Base-by-base conservation (phyloP, 495 filamentous ascomycete genomes). In the Pseudevernia furfuracea region DNA sequence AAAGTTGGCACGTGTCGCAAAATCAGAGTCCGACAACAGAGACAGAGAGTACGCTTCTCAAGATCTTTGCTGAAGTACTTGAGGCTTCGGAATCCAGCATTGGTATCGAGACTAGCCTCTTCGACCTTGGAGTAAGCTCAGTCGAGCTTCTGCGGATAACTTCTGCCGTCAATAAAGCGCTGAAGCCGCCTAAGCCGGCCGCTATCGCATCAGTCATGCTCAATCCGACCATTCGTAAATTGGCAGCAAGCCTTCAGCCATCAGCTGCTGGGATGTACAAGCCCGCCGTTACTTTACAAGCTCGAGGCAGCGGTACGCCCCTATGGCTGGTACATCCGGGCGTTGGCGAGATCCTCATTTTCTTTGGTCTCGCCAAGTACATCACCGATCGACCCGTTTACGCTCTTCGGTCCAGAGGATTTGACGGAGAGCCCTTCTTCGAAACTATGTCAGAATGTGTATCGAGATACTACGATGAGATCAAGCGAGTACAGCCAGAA, bases 321-420 rank as follows among this genome's bases (percentile, higher is more conserved):
- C 76, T 85, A 3, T 87, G 77, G 74, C 76, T 84, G 6, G 68
- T 87, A 1, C 83, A 85, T 62, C 83, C 82, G 0, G 82, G 82
- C 4, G 73, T 80, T 1, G 82, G 82, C 10, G 82, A 85, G 44
- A 73, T 85, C 0, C 73, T 87, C 0, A 76, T 85, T 53, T 87
- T 86, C 69, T 68, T 85, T 25, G 68, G 70, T 17, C 70, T 87
- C 3, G 77, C 78, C 17, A 67, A 79, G 5, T 71, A 76, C 57
- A 62, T 83, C 41, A 62, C 68, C 15, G 77, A 83, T 56, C 81
- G 83, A 1, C 78, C 80, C 0, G 72, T 85, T 10, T 81, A 82
- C 63, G 83, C 80, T 0, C 64, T 87, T 7, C 78, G 83, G 1
- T 76, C 82, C 0, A 71, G 76, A 5, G 84, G 83, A 0, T 81